Evolutionary conservation across 768 basidiomycete genomes (phyloP).

Genomic region (Fomitopsis pulvina): DNA sequence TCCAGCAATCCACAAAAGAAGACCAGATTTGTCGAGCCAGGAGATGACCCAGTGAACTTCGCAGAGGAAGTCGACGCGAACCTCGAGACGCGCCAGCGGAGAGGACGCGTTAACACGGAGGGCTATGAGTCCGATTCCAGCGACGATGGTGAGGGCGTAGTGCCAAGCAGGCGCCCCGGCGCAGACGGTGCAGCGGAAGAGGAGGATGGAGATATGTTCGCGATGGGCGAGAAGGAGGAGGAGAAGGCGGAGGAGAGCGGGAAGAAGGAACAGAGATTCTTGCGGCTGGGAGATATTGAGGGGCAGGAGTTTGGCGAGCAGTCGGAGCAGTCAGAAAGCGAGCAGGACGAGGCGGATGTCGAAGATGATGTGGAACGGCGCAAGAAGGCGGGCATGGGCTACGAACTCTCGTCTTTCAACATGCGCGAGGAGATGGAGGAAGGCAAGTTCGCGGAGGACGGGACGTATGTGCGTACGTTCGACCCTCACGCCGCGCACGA

Average conservation of each 20-base stretch:
- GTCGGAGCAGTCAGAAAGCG: conserved; percentile 37
- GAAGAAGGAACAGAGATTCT: conserved; percentile 60
- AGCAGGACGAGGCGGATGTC: conserved; percentile 47
- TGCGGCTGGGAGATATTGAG: conserved; percentile 92
- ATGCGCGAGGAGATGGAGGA: conserved; percentile 99
- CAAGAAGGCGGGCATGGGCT: conserved; percentile 89
- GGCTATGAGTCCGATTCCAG: conserved; percentile 94
- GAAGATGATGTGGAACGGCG: conserved; percentile 74
- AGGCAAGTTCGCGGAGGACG: conserved; percentile 94
- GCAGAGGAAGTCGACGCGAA: conserved; percentile 72
- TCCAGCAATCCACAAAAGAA: conserved; percentile 44
- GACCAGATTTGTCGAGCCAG: conserved; percentile 72
- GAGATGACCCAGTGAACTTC: conserved; percentile 70
- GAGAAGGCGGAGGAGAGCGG: conserved; percentile 33
- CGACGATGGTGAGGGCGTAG: conserved; percentile 93
- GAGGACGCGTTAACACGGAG: conserved; percentile 74
- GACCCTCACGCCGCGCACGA: conserved; percentile 93
- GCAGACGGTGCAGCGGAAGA: conserved; percentile 39
- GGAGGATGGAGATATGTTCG: conserved; percentile 78
- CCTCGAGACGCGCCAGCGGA: conserved; percentile 59
- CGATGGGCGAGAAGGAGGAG: conserved; percentile 45
- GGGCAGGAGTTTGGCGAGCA: conserved; percentile 81
- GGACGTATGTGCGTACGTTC: conserved; percentile 75
- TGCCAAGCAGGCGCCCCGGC: conserved; percentile 57
- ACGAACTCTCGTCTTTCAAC: conserved; percentile 90